Evolutionary conservation across 805 yeast species (phyloP), one percentile per base, ranked within the genome.

Genomic region (Candida takata): DNA sequence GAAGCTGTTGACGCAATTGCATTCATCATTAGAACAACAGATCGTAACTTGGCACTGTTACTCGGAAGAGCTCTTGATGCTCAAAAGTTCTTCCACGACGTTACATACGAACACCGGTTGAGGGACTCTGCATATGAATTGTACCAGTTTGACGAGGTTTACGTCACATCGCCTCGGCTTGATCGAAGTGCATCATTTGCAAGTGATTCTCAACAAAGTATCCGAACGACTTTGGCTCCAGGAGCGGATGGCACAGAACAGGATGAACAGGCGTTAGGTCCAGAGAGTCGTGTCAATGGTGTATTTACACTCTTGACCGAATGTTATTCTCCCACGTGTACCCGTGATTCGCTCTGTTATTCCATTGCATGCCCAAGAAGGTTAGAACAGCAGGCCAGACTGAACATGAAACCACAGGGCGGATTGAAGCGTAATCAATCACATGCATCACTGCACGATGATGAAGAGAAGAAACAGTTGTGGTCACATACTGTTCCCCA

Each of bases 281-380:
- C 25, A 3, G 46, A 50, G 28, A 60, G 52, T 35, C 48, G 40
- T 4, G 87, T 86, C 9, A 84, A 84, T 57, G 98, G 98, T 48
- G 95, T 92, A 4, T 92, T 90, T 53, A 90, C 96, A 1, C 64
- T 90, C 29, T 65, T 92, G 43, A 84, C 97, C 0, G 95, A 88
- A 53, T 92, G 98, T 61, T 92, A 92, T 54, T 87, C 97, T 0
- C 95, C 98, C 24, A 92, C 98, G 0, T 92, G 98, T 61, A 79
- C 95, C 5, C 68, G 94, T 34, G 94, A 85, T 51, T 68, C 75
- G 24, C 64, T 90, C 27, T 92, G 98, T 61, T 92, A 92, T 60
- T 84, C 95, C 29, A 88, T 92, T 48, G 94, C 96, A 10, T 92
- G 98, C 62, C 98, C 98, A 12, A 73, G 96, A 47, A 72, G 97